Percentiles rank a stretch among this genome's conserved stretches.
These are phyloP conservation scores for Diplogelasinospora grovesii DNA, from an alignment of 495 filamentous ascomycete species.

Conservation along the genomic window DNA sequence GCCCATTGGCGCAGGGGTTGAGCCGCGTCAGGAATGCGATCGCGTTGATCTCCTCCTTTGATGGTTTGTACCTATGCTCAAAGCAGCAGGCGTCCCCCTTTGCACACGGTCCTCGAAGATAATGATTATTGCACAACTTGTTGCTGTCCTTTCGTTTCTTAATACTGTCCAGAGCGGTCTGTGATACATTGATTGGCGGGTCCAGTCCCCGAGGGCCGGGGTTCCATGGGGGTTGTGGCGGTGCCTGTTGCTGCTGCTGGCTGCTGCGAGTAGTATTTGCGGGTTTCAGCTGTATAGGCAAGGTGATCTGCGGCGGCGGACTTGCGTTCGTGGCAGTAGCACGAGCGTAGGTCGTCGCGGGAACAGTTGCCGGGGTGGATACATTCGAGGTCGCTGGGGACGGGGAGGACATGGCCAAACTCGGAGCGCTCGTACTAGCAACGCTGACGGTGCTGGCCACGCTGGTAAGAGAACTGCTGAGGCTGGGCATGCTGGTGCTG, in stretches of 20 bases:
- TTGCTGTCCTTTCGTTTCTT: slow-evolving; percentile 68
- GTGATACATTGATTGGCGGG: slow-evolving; percentile 39
- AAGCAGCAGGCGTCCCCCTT: slow-evolving; percentile 68
- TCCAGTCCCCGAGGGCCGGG: slow-evolving; percentile 48
- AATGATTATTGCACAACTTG: slow-evolving; percentile 84
- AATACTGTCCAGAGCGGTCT: slow-evolving; percentile 62
- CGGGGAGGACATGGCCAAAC: neutral
- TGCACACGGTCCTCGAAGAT: slow-evolving; percentile 66
- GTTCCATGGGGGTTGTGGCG: slow-evolving; percentile 33
- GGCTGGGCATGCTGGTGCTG: too few species aligned
- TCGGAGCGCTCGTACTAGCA: neutral
- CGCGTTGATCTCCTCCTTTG: slow-evolving; percentile 56
- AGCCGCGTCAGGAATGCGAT: slow-evolving; percentile 67
- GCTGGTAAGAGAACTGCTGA: too few species aligned
- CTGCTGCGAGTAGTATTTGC: slow-evolving; percentile 7
- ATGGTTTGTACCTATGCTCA: slow-evolving; percentile 65
- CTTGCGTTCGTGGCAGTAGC: slow-evolving; percentile 25
- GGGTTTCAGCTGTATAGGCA: slow-evolving; percentile 23
- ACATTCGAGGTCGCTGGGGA: slow-evolving; percentile 11
- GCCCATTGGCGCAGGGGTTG: slow-evolving; percentile 69
- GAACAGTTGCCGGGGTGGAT: slow-evolving; percentile 10
- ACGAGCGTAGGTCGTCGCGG: slow-evolving; percentile 28
- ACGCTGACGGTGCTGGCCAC: neutral
- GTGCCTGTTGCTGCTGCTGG: slow-evolving; percentile 2
- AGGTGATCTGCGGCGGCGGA: slow-evolving; percentile 31